Conservation (phyloP, 2,329 filamentous ascomycete species). For the Magnaporthiopsis incrustans region DNA sequence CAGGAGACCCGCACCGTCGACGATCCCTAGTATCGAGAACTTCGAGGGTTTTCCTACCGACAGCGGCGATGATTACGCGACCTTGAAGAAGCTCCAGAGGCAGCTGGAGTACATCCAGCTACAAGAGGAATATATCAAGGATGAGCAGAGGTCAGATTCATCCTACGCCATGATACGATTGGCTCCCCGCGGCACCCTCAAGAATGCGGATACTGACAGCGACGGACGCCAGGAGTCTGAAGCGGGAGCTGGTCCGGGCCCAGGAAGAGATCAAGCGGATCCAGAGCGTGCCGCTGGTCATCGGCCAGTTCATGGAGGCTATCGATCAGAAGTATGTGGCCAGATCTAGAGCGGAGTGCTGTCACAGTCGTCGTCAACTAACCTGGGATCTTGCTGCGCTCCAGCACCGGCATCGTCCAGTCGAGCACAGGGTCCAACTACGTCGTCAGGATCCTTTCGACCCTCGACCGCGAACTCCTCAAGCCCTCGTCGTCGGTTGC, state of each 20-base stretch:
- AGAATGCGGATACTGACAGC: background rate
- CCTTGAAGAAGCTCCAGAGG: constrained; percentile 90
- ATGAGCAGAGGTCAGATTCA: constrained; percentile 76
- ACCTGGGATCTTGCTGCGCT: constrained; percentile 6
- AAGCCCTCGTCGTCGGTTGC: constrained; percentile 98
- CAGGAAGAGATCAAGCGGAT: constrained; percentile 99
- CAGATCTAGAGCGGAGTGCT: background rate
- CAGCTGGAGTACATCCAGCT: constrained; percentile 98
- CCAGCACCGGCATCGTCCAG: constrained; percentile 93
- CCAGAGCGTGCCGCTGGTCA: constrained; percentile 94
- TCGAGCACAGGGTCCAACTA: constrained; percentile 98
- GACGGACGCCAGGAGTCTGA: constrained; percentile 61
- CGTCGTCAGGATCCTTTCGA: constrained; percentile 95
- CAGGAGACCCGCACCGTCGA: constrained; percentile 70
- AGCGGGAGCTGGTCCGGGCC: constrained; percentile 91
- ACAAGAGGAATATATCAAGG: constrained; percentile 99
- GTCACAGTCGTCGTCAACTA: constrained; percentile 13
- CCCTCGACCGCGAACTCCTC: constrained; percentile 93
- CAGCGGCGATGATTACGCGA: constrained; percentile 86
- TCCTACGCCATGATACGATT: background rate
- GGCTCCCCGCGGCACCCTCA: constrained; percentile 7
- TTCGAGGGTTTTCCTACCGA: constrained; percentile 78
- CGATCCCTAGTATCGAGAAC: constrained; percentile 83
- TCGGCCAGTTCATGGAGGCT: constrained; percentile 98
- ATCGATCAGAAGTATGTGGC: constrained; percentile 88